Evolutionary conservation across 139 green algal genomes (phyloP).

Genomic region (Chlamydomonas sp.): DNA sequence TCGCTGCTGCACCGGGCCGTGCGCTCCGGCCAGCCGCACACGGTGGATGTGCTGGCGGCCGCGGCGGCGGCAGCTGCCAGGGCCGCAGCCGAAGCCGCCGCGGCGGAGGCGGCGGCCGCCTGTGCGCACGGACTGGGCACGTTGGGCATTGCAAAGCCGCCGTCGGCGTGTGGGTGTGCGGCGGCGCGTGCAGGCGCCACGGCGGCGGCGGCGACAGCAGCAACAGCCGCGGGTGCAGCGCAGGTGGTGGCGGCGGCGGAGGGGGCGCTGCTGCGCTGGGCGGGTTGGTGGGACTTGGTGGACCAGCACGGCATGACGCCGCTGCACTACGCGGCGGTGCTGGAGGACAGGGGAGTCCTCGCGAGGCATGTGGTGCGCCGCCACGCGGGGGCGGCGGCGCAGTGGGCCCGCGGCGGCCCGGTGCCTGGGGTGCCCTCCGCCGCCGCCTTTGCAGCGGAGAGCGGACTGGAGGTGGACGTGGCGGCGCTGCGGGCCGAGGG

Average conservation of each 20-base stretch:
- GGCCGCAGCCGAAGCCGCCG: background rate
- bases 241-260: background rate
- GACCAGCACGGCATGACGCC: slow-evolving; percentile 27
- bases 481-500: background rate
- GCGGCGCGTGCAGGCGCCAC: background rate
- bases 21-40: slow-evolving; percentile 3
- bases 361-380: background rate
- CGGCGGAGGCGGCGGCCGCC: background rate
- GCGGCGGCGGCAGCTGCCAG: background rate
- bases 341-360: slow-evolving; percentile 10
- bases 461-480: background rate
- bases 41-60: background rate
- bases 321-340: slow-evolving; percentile 27
- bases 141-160: background rate
- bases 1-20: slow-evolving; percentile 36
- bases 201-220: background rate
- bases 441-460: slow-evolving; percentile 16
- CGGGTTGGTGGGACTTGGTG: background rate
- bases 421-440: slow-evolving; percentile 8
- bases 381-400: background rate
- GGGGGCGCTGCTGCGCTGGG: too few relatives aligned
- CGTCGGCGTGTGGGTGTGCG: background rate
- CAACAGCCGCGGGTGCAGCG: background rate
- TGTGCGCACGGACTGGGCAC: background rate
- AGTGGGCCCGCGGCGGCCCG: background rate